Conservation (phyloP, 2,329 filamentous ascomycete species). For the Colletotrichum liaoningense region DNA sequence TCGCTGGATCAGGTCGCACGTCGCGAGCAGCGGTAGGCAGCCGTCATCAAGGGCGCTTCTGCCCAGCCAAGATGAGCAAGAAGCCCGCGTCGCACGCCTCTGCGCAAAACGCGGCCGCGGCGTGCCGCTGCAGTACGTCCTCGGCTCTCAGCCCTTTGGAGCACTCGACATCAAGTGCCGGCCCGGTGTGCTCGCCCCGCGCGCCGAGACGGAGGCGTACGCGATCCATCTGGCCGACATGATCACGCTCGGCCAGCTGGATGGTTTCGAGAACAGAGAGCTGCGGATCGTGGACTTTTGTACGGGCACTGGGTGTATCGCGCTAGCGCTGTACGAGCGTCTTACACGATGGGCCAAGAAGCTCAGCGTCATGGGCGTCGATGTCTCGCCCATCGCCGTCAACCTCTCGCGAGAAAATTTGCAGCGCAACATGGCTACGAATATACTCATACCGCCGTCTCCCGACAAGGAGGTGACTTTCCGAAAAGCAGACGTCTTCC, state of each 20-base stretch:
- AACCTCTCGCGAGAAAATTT: conserved; percentile 74
- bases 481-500: conserved; percentile 61
- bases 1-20: conserved; percentile 77
- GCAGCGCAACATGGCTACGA: conserved; percentile 54
- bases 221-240: conserved; percentile 63
- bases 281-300: conserved; percentile 85
- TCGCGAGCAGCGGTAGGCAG: conserved; percentile 44
- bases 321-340: conserved; percentile 77
- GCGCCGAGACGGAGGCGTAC: conserved; percentile 81
- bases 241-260: conserved; percentile 45
- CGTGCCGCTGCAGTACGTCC: conserved; percentile 87
- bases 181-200: conserved; percentile 86
- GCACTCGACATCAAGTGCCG: conserved; percentile 81
- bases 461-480: conserved; percentile 54
- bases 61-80: neutral
- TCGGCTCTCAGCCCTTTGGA: conserved; percentile 91
- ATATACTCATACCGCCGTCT: conserved; percentile 37
- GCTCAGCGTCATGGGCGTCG: conserved; percentile 74
- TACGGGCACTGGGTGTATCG: conserved; percentile 91
- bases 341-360: conserved; percentile 55
- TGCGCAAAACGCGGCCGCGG: conserved; percentile 67
- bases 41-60: conserved; percentile 18
- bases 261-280: conserved; percentile 3
- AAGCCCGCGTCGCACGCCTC: conserved; percentile 44
- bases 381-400: conserved; percentile 77